Evolutionary conservation across 331 rosid genomes (phyloP).

Genomic region (Stylosanthes scabra): DNA sequence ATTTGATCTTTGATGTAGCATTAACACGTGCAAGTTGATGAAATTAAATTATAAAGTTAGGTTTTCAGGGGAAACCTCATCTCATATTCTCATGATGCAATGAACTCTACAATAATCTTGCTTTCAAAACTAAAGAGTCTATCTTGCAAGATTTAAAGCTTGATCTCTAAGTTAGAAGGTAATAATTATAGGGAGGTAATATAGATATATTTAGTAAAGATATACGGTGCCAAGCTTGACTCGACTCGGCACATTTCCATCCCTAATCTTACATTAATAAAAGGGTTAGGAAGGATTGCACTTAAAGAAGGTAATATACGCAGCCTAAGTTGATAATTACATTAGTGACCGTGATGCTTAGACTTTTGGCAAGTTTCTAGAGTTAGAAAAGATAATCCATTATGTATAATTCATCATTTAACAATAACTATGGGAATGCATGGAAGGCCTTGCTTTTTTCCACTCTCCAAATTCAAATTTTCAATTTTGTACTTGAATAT

Average conservation of each 20-base stretch:
- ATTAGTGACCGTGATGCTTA: slow-evolving; percentile 14
- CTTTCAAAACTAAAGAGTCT: no score
- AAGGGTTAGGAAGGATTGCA: no score
- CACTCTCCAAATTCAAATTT: background rate
- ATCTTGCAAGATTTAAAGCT: no score
- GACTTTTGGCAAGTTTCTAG: slow-evolving; percentile 27
- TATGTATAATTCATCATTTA: slow-evolving; percentile 38
- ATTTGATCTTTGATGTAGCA: background rate
- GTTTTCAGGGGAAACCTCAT: background rate
- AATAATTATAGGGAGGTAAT: no score
- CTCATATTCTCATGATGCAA: slow-evolving; percentile 6
- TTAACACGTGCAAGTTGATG: slow-evolving; percentile 7
- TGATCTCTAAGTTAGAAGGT: no score
- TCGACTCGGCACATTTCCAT: no score
- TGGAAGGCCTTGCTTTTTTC: slow-evolving; percentile 40
- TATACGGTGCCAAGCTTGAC: no score
- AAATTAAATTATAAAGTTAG: background rate
- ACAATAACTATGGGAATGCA: slow-evolving; percentile 23
- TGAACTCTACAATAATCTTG: background rate
- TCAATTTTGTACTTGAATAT: background rate
- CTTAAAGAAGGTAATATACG: no score
- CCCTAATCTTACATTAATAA: no score
- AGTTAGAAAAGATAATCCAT: slow-evolving; percentile 35
- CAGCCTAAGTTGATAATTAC: no score
- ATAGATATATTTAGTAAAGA: no score